phyloP scores from a whole-genome alignment of 163 green algal genomes.

The Chloromonas sp. region DNA sequence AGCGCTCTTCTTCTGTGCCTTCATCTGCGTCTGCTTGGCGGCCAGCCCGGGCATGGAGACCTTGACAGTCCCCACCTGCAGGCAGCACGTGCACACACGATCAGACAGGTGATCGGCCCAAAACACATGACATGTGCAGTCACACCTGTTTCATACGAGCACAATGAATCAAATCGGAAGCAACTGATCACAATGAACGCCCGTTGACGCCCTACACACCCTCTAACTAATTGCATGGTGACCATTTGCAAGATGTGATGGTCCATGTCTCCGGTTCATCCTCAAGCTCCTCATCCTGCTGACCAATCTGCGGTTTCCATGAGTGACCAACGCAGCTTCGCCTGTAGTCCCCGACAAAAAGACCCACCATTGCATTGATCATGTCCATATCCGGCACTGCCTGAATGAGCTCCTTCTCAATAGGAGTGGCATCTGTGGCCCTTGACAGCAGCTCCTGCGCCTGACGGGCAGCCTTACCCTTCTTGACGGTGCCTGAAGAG shows the following conservation, averaged over 20 bases:
- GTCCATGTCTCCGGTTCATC: not conserved
- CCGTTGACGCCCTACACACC: too few species aligned
- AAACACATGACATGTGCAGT: not conserved
- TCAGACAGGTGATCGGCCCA: not conserved
- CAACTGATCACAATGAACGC: not conserved
- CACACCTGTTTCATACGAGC: not conserved
- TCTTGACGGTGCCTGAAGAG: constrained; percentile 54
- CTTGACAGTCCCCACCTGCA: constrained; percentile 68
- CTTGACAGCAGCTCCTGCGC: constrained; percentile 50
- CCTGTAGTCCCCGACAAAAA: not conserved
- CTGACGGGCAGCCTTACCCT: constrained; percentile 70
- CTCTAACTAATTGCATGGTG: too few species aligned
- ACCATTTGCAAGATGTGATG: not conserved
- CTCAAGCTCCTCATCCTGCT: not conserved
- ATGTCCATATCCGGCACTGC: constrained; percentile 73
- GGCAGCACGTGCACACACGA: not conserved
- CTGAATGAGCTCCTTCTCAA: constrained; percentile 47
- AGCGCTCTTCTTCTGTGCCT: constrained; percentile 46
- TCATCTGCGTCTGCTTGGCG: constrained; percentile 57
- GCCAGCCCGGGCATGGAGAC: constrained; percentile 68
- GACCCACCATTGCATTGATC: constrained; percentile 60
- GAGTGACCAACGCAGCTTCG: not conserved
- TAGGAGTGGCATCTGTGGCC: not conserved
- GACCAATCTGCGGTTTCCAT: not conserved
- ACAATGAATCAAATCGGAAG: not conserved